phyloP scores from a whole-genome alignment of 2,329 filamentous ascomycete species.

The Akanthomyces uredinophilus region DNA sequence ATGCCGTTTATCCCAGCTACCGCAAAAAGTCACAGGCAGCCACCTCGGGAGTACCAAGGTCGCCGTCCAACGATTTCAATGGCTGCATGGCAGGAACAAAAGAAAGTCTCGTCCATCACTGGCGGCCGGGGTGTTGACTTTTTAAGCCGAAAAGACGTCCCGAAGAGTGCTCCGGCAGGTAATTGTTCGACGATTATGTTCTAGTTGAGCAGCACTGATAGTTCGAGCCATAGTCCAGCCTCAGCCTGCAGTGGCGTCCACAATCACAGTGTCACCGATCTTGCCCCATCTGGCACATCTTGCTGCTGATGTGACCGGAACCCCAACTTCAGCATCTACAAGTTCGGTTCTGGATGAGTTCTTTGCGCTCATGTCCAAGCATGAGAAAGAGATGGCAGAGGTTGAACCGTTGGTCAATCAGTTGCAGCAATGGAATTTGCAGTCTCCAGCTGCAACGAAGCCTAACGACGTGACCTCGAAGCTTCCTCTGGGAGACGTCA shows the following conservation, averaged over 20 bases:
- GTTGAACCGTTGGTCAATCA: conserved; percentile 4
- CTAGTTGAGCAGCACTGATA: not conserved
- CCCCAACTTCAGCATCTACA: not conserved
- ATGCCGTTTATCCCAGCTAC: not conserved
- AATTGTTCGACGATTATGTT: not conserved
- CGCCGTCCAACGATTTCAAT: not conserved
- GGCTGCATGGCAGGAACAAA: not conserved
- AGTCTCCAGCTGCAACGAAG: not conserved
- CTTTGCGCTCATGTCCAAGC: not conserved
- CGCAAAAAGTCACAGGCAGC: not conserved
- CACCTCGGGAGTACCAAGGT: not conserved
- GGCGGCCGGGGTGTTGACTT: conserved; percentile 9
- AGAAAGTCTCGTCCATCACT: not conserved
- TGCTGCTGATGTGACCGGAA: not conserved
- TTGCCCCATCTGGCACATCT: not conserved
- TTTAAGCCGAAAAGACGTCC: not conserved
- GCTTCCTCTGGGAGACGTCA: not conserved
- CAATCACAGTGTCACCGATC: not conserved
- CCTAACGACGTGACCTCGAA: not conserved
- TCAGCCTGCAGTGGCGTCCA: not conserved
- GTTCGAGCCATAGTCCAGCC: not conserved
- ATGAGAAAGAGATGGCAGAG: not conserved
- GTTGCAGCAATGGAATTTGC: not conserved
- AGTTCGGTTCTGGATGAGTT: not conserved
- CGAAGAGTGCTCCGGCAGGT: not conserved